Percentiles rank a stretch among this genome's conserved stretches.
phyloP scores from a whole-genome alignment of 2,329 filamentous ascomycete species.

The Pseudocercospora pini-densiflorae region DNA sequence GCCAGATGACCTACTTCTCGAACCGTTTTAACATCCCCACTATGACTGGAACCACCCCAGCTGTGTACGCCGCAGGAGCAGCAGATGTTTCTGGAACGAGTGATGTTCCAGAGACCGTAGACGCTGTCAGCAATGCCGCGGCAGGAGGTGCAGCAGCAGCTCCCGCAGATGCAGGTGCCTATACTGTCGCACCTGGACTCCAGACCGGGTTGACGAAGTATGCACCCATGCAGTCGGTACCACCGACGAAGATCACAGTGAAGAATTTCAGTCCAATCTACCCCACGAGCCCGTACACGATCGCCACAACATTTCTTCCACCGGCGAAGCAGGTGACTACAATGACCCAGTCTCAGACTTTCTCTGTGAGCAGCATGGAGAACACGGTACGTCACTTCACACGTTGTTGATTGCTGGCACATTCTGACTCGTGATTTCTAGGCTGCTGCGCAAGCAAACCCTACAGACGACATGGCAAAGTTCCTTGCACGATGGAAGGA shows the following conservation, averaged over 20 bases:
- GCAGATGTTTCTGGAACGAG: conserved; percentile 42
- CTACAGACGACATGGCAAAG: conserved; percentile 60
- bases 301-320: conserved; percentile 57
- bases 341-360: conserved; percentile 57
- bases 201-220: conserved; percentile 64
- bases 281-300: conserved; percentile 59
- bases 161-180: conserved; percentile 23
- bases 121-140: conserved; percentile 36
- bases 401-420: not conserved
- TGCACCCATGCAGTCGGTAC: conserved; percentile 65
- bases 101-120: conserved; percentile 44
- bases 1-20: conserved; percentile 64
- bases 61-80: conserved; percentile 44
- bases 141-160: conserved; percentile 23
- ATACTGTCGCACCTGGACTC: conserved; percentile 56
- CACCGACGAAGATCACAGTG: conserved; percentile 62
- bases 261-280: conserved; percentile 56
- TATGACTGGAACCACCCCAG: conserved; percentile 65
- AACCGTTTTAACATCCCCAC: conserved; percentile 65
- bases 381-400: conserved; percentile 58
- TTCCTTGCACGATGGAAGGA: conserved; percentile 65
- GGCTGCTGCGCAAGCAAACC: conserved; percentile 59
- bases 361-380: conserved; percentile 56
- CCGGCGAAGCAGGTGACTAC: conserved; percentile 55
- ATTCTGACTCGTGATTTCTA: conserved; percentile 37